These are phyloP conservation scores for Lipomyces spencermartinsiae DNA, from an alignment of 805 yeast species.

Conservation along the genomic window DNA sequence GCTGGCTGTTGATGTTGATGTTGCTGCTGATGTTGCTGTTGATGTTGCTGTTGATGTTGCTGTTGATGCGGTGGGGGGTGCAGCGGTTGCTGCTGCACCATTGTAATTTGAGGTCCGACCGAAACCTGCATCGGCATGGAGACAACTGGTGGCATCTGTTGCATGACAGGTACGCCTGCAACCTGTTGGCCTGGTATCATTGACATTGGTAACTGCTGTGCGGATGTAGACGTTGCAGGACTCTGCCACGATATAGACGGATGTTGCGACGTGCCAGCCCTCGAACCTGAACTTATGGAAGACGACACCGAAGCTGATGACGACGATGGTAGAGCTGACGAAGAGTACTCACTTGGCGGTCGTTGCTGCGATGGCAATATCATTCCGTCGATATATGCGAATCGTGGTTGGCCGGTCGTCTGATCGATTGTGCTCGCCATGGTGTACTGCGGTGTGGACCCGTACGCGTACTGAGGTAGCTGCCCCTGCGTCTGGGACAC, in stretches of 20 bases:
- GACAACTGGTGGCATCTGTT: neutral
- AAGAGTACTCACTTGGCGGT: neutral
- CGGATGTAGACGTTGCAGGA: neutral
- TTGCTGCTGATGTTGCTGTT: neutral
- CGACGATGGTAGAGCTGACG: neutral
- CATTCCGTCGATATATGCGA: neutral
- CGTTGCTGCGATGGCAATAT: neutral
- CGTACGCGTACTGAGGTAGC: neutral
- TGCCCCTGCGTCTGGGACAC: neutral
- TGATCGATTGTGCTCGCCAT: neutral
- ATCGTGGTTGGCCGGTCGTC: neutral
- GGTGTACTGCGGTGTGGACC: neutral
- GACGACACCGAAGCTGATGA: neutral
- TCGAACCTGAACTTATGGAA: neutral
- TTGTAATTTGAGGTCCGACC: neutral
- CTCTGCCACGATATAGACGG: neutral
- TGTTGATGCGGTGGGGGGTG: conserved; percentile 7
- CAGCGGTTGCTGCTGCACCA: conserved; percentile 7
- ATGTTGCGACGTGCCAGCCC: neutral
- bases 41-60: neutral
- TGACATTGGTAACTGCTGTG: neutral
- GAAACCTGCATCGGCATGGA: neutral
- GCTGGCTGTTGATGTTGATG: conserved; percentile 5
- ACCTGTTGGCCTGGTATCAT: neutral
- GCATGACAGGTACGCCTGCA: neutral